Conservation (phyloP, 176 grass and related monocot species). For the Cenchrus purpureus region DNA sequence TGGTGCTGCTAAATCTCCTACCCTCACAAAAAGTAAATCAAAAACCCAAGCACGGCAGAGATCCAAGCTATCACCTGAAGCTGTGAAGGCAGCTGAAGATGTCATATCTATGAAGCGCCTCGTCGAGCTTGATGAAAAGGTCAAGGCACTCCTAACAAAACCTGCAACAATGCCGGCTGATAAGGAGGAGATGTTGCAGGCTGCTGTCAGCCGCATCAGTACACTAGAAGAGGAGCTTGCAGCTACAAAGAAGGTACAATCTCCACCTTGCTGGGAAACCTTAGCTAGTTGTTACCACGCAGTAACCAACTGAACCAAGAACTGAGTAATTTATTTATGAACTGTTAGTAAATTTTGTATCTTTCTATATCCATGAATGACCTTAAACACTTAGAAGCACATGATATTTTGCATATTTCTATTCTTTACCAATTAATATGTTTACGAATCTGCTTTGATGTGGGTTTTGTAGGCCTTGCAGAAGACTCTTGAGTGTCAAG, state of each 20-base stretch:
- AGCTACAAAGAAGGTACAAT: conserved; percentile 78
- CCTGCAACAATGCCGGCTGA: conserved; percentile 54
- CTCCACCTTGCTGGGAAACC: conserved; percentile 4
- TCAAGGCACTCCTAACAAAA: conserved; percentile 55
- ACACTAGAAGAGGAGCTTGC: conserved; percentile 83
- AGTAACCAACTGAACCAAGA: not conserved
- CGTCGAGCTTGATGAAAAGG: conserved; percentile 78
- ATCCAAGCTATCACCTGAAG: conserved; percentile 30
- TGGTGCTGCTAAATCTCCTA: conserved; percentile 23
- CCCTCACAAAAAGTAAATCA: not conserved
- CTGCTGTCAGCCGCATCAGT: conserved; percentile 73
- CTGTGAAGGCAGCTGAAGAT: conserved; percentile 47
- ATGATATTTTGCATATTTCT: not conserved
- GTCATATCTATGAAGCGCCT: conserved; percentile 58
- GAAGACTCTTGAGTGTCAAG: conserved; percentile 67
- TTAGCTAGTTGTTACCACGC: not conserved
- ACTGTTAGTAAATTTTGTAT: not conserved
- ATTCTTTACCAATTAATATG: not conserved
- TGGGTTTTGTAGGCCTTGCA: conserved; percentile 69
- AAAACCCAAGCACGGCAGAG: conserved; percentile 24
- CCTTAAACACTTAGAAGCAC: not conserved
- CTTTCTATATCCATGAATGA: conserved; percentile 1
- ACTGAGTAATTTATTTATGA: no score
- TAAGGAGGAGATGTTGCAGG: conserved; percentile 83
- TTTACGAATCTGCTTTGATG: not conserved